Percentiles rank a stretch among this genome's conserved stretches.
Evolutionary conservation across 2,329 filamentous ascomycete genomes (phyloP).

Genomic region (Coniochaeta sp.): DNA sequence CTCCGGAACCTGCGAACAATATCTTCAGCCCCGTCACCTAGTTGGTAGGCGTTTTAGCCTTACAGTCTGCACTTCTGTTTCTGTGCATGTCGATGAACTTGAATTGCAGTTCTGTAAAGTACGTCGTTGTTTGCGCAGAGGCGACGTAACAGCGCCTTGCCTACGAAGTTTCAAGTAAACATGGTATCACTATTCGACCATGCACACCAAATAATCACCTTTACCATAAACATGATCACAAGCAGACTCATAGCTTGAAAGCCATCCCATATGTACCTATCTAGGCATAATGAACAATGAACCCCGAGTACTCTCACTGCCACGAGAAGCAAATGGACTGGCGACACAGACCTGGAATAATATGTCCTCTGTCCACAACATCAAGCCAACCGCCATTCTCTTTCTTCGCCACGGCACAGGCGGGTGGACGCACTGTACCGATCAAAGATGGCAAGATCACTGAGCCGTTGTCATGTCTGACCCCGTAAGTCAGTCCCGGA

Average conservation of each 20-base stretch:
- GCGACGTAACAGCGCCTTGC: too few species aligned
- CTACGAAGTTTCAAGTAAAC: too few species aligned
- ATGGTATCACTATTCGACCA: too few species aligned
- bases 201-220: neutral
- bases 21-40: too few species aligned
- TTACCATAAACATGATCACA: neutral
- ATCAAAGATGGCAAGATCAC: neutral
- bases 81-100: too few species aligned
- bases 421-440: too few species aligned
- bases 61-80: too few species aligned
- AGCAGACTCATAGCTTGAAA: neutral
- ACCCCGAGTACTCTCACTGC: neutral
- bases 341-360: neutral
- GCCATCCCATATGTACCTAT: neutral
- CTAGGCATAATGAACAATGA: neutral
- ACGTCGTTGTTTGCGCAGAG: too few species aligned
- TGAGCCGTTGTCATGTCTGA: neutral
- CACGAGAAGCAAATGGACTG: neutral
- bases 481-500: neutral
- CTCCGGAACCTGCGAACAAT: too few species aligned
- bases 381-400: neutral
- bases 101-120: too few species aligned
- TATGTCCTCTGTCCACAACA: neutral
- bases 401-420: neutral
- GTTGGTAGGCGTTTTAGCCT: too few species aligned